phyloP scores from a whole-genome alignment of 306 rosid species.

The Prinsepia uniflora region DNA sequence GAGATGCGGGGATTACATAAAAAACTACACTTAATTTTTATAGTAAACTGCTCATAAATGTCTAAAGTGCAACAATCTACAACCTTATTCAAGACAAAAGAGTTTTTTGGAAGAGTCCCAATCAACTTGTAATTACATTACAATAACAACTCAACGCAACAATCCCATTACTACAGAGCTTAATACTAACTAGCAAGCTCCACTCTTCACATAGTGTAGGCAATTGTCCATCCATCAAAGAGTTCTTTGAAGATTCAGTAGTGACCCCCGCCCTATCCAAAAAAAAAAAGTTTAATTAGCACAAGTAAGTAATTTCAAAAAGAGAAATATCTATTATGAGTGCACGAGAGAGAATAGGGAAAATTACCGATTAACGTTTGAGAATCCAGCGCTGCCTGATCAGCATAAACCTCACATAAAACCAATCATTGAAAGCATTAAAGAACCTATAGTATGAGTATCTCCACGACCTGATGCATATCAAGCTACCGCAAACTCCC shows the following conservation, averaged over 20 bases:
- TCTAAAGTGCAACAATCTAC: too few relatives aligned
- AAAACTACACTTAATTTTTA: too few relatives aligned
- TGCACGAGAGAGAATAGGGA: neutral
- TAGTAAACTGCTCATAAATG: too few relatives aligned
- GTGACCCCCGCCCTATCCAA: too few relatives aligned
- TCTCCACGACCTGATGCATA: conserved; percentile 17
- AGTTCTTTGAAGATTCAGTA: neutral
- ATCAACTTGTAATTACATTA: neutral
- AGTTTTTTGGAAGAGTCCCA: neutral
- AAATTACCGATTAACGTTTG: neutral
- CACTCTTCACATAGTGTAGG: neutral
- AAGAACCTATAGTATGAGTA: conserved; percentile 16
- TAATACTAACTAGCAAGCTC: neutral
- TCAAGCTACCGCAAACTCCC: conserved; percentile 30
- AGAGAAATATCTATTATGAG: neutral
- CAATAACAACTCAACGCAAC: neutral
- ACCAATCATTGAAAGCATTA: neutral
- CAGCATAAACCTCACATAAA: neutral
- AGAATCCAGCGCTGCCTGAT: neutral
- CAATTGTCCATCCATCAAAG: neutral
- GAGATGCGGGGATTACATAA: too few relatives aligned
- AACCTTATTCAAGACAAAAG: too few relatives aligned
- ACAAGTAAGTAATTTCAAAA: neutral
- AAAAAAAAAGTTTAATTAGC: neutral
- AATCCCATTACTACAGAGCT: neutral